Conservation (phyloP, 768 basidiomycete genomes). For the Xerocomellus chrysenteron region DNA sequence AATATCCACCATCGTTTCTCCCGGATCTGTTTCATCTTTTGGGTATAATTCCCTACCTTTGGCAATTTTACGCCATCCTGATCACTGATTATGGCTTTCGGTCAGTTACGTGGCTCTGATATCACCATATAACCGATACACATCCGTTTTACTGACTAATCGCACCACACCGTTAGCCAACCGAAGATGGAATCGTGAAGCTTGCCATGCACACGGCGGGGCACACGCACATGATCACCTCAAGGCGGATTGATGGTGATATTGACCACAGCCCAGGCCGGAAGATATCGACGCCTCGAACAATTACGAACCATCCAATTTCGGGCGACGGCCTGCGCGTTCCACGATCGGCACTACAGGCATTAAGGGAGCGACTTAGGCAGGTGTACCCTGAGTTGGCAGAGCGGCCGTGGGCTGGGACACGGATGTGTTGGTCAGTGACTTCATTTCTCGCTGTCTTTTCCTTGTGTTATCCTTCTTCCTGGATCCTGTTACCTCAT, state of each 20-base stretch:
- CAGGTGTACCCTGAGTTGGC: conserved; percentile 77
- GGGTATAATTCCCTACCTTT: background rate
- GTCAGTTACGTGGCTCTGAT: background rate
- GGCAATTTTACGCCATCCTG: background rate
- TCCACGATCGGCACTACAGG: conserved; percentile 52
- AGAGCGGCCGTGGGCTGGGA: conserved; percentile 64
- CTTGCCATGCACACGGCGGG: conserved; percentile 76
- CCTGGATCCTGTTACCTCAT: background rate
- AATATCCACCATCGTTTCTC: background rate
- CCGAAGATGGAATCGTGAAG: conserved; percentile 68
- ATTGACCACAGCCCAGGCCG: conserved; percentile 9
- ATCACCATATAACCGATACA: background rate
- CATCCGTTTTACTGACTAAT: background rate
- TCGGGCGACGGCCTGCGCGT: conserved; percentile 57
- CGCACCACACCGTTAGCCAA: conserved; percentile 50
- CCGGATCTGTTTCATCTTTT: background rate
- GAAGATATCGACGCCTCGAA: conserved; percentile 73
- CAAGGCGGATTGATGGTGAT: conserved; percentile 2
- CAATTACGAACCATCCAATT: conserved; percentile 58
- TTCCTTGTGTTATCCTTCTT: background rate
- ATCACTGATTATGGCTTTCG: background rate
- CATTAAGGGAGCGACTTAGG: conserved; percentile 51
- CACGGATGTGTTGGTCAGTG: conserved; percentile 85
- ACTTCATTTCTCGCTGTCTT: background rate
- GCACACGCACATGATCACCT: conserved; percentile 45